Base-by-base conservation (phyloP, 305 asterid species). In the Ilex paraguariensis region DNA sequence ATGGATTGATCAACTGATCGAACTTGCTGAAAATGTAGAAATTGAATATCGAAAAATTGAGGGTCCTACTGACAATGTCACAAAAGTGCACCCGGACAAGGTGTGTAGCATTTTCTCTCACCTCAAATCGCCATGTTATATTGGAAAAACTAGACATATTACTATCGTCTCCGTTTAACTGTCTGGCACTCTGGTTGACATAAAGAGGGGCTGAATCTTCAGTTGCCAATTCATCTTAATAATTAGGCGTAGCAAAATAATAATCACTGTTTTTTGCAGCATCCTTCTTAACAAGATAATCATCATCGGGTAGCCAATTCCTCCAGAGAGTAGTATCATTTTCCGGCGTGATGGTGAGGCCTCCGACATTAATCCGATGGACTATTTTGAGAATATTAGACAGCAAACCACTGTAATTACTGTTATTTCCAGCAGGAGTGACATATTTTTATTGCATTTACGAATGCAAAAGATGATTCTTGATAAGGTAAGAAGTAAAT, bases 331-430 rank as follows among this genome's bases (percentile, higher is more conserved):
- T 57, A 66, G 84, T 91, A 40, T 9, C 54, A 0, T 49, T 46
- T n/a, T n/a, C n/a, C 14, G 80, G 63, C 10, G 42, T 68, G 31
- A 84, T 48, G 7, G 8, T 13, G 0, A 1, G 3, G 12, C 87
- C 91, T 56, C 91, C 95, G 2, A 87, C 84, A 48, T 84, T 86
- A 3, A 86, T 69, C 75, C 91, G 73, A 66, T 82, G 64, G 57
- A 84, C 40, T 3, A 80, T 70, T 31, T 52, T 78, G 32, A 77
- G 64, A 1, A 62, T 61, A 10, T 12, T 4, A 12, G 60, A 54
- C 10, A 61, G 57, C 17, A 73, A 39, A 51, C 61, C 69, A 1
- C 16, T 31, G 31, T 16, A 46, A 3, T 0, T 0, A 0, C 17
- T 44, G 7, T 14, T 15, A 0, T 21, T 5, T 49, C 73, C 76